Evolutionary conservation across 148 eudicot species (phyloP), one percentile per base, ranked within the genome.

Genomic region (Cornus suecica): DNA sequence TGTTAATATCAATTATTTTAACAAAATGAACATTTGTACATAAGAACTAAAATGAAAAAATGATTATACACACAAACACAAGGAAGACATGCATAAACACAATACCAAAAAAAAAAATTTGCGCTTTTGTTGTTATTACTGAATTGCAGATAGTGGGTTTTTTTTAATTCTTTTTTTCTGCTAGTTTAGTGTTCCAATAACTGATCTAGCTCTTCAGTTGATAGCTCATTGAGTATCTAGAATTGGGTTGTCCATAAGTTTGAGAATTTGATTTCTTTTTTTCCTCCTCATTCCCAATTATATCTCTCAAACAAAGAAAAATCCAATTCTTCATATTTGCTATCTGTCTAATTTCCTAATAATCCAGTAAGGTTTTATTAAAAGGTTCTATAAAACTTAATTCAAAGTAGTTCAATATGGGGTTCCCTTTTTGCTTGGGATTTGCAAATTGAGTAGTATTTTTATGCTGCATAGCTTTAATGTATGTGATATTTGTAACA

Each of bases 391-490:
- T 60, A 71, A 58, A 25, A 9, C 58, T 26, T 4, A 48, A 48
- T 48, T 48, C 18, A 48, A 16, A 48, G 54, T 48, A 18, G 54
- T 48, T 48, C 10, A 14, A n/a, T 62, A 34, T 5, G 23, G 56
- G 18, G 65, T 73, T 25, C 29, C 9, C 42, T 56, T 25, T 73
- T 37, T 25, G 8, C 60, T 63, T 74, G 76, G 76, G 69, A 74
- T 74, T 74, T 74, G 37, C n/a, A 34, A 30, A 7, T 74, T 22
- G 23, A 74, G 26, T 74, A 58, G n/a, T n/a, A n/a, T n/a, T n/a
- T n/a, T n/a, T n/a, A n/a, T n/a, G n/a, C n/a, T n/a, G n/a, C n/a
- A n/a, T n/a, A n/a, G n/a, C n/a, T n/a, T n/a, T n/a, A n/a, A n/a
- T n/a, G n/a, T n/a, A n/a, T n/a, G n/a, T n/a, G n/a, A n/a, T n/a